Evolutionary conservation across 768 basidiomycete species (phyloP), one percentile per base, ranked within the genome.

Genomic region (Boletus edulis): DNA sequence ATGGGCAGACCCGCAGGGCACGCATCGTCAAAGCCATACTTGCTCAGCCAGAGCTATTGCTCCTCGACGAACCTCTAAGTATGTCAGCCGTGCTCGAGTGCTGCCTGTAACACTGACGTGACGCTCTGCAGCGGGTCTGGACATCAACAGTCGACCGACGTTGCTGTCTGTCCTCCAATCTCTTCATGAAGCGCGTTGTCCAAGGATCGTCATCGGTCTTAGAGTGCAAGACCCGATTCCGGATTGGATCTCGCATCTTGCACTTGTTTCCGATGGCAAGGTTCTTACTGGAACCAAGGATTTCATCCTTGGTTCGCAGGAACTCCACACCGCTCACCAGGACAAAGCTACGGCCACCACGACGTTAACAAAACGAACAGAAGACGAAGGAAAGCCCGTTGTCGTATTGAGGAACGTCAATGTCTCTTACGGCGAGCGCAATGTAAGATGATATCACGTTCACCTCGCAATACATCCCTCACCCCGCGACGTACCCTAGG

Each of bases 51-150:
- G 80, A 86, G 56, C 66, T 98, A 18, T 67, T 98, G 22, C 70
- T 98, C 8, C 76, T 98, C n/a, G 94, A 97, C 57, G 96, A 98
- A 68, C 95, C 94, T 1, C 75, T 94, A 37, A 92, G 92, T 93
- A 60, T 54, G 86, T 41, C 8, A 5, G 14, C 48, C 40, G 5
- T 46, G 2, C 24, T 42, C 34, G 20, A 55, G 45, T 37, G 42
- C 37, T 5, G 32, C 13, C 38, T 39, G 17, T 22, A 42, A 34
- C 5, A 31, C 46, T 44, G 37, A 39, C 34, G 38, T 22, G 51
- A 49, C 1, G 52, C 46, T 51, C 17, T 29, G n/a, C 52, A 94
- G 92, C 93, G 57, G 93, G 94, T 1, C 75, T 95, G 14, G 93
- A 95, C 61, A 73, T 76, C 4, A 60, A 77, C 14, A 84, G 79